A percentile compares a stretch with the other conserved stretches of the same genome.
Conservation (phyloP, 1,284 basidiomycete species). For the Cystobasidium pallidum region DNA sequence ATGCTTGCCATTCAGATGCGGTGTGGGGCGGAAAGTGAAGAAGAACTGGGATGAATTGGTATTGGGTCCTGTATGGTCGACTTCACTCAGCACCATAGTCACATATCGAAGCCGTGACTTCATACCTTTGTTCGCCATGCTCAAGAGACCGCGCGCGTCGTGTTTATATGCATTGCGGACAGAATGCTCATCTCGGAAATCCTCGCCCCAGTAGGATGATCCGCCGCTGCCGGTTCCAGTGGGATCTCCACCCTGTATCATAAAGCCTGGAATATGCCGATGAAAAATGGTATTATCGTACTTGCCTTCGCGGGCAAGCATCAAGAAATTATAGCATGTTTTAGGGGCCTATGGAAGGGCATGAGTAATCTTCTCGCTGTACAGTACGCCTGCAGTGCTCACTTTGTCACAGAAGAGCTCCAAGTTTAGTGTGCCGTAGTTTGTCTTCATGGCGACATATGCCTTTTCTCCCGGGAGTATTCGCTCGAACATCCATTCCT, state of each 20-base stretch:
- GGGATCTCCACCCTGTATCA: slow-evolving; percentile 84
- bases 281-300: slow-evolving; percentile 89
- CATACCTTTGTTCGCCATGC: slow-evolving; percentile 91
- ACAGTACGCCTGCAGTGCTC: not conserved
- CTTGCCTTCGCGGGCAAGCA: slow-evolving; percentile 83
- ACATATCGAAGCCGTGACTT: slow-evolving; percentile 47
- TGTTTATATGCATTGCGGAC: slow-evolving; percentile 61
- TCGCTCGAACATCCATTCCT: slow-evolving; percentile 78
- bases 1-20: slow-evolving; percentile 72
- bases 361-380: not conserved
- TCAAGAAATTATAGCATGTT: slow-evolving; percentile 96
- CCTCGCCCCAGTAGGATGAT: slow-evolving; percentile 89
- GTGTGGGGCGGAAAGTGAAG: slow-evolving; percentile 77
- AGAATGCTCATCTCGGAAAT: slow-evolving; percentile 90
- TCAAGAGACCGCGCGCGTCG: slow-evolving; percentile 73
- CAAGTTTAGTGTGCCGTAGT: slow-evolving; percentile 83
- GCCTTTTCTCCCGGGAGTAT: slow-evolving; percentile 51
- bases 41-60: slow-evolving; percentile 59
- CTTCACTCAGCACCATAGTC: not conserved
- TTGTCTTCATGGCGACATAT: slow-evolving; percentile 88
- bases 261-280: slow-evolving; percentile 92
- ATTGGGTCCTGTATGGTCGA: slow-evolving; percentile 56
- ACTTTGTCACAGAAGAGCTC: slow-evolving; percentile 91
- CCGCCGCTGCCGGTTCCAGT: slow-evolving; percentile 94
- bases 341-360: slow-evolving; percentile 74